Evolutionary conservation across 2,329 filamentous ascomycete species (phyloP).

Genomic region (Ustilaginoidea virens): DNA sequence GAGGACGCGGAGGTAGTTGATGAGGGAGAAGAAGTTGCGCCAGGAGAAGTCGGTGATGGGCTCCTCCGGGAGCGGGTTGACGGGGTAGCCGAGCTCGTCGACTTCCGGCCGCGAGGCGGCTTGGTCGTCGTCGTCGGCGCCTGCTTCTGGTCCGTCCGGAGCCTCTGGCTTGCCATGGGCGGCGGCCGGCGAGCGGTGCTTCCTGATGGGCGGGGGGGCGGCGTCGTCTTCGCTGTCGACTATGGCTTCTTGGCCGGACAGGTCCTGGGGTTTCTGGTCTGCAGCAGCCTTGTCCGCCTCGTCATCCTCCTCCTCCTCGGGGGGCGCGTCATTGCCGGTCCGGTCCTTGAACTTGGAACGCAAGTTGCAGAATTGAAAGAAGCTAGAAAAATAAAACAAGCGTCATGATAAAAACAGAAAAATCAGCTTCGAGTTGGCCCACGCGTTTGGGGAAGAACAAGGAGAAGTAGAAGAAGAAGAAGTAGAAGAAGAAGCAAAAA

Average conservation of each 20-base stretch:
- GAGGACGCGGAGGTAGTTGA: constrained; percentile 90
- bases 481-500: background rate
- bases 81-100: constrained; percentile 76
- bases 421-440: constrained; percentile 5
- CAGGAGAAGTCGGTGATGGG: constrained; percentile 85
- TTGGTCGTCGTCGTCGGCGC: constrained; percentile 18
- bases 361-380: constrained; percentile 78
- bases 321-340: constrained; percentile 12
- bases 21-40: constrained; percentile 87
- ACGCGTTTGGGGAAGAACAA: constrained; percentile 45
- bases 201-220: constrained; percentile 66
- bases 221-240: constrained; percentile 60
- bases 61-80: constrained; percentile 50
- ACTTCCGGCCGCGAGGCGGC: constrained; percentile 40
- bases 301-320: constrained; percentile 10
- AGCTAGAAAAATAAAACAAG: constrained; percentile 34
- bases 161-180: constrained; percentile 12
- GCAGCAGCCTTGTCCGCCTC: constrained; percentile 6
- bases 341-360: constrained; percentile 37
- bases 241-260: constrained; percentile 14
- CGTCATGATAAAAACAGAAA: no score
- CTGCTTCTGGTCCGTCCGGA: constrained; percentile 6
- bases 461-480: constrained; percentile 83
- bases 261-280: constrained; percentile 18
- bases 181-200: constrained; percentile 30